Evolutionary conservation across 257 asterid species (phyloP), one percentile per base, ranked within the genome.

Genomic region (Lantana camara): DNA sequence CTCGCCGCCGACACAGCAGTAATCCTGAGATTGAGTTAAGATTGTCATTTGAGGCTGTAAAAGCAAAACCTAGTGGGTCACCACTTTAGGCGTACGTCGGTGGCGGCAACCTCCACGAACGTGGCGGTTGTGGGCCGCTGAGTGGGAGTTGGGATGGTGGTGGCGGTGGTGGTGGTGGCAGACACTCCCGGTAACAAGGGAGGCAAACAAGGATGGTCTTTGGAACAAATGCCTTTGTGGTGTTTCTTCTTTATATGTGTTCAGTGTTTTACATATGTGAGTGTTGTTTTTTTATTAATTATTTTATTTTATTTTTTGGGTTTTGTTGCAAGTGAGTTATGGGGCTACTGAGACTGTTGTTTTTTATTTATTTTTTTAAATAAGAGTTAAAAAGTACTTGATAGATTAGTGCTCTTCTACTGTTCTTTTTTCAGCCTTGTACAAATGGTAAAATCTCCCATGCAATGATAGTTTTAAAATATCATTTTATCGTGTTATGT

Each of bases 131-230:
- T 37, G 35, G 77, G 68, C 50, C 58, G 38, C 29, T 24, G 57
- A 55, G n/a, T 20, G 14, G 52, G 51, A 44, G 64, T 50, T 16
- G 67, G 47, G 29, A n/a, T n/a, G n/a, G n/a, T n/a, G n/a, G n/a
- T n/a, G n/a, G n/a, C n/a, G n/a, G n/a, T 11, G 71, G 58, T 30
- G 71, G 62, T 48, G 70, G 61, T 60, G 70, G 79, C 53, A 32
- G 78, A 17, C 74, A 29, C 59, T 77, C 94, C 93, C 54, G 75
- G 62, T 74, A 75, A 80, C 82, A 77, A 69, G 93, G 88, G 88
- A 72, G 73, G 82, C 88, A 86, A 83, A 80, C 76, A 72, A 64
- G 86, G 85, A 85, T 78, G 87, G 83, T 74, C 80, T 53, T 57
- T 41, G 66, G 57, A 45, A 63, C 66, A 49, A 30, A 71, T 76